Evolutionary conservation across 352 stramenopile species (phyloP), one percentile per base, ranked within the genome.

Genomic region (Pythium insidiosum): DNA sequence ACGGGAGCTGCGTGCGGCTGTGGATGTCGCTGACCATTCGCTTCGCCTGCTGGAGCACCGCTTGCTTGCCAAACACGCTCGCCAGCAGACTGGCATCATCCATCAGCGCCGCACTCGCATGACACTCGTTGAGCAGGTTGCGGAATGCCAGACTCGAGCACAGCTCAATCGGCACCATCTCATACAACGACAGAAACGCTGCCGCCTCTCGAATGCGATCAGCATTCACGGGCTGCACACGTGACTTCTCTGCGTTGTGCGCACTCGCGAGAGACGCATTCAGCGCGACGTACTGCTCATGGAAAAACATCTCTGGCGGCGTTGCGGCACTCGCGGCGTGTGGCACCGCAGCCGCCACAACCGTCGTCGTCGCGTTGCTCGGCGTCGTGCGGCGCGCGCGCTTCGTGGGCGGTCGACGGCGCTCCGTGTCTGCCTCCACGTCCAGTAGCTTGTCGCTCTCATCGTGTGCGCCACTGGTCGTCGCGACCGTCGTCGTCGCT

Each of bases 101-200:
- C 9, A 73, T 22, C 1, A 64, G 53, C 9, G 58, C 47, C 0
- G 40, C 6, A n/a, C 61, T 56, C 11, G 56, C 71, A 5, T 71
- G 67, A 38, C 73, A 87, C 37, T 85, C 71, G 15, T 59, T 37
- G 40, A 89, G 56, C 7, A 89, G 40, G 25, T 65, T 77, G 9
- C 65, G 59, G 30, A 89, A 82, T 18, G 66, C 66, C 9, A 65
- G 58, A 38, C 68, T 85, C 3, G 66, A 63, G 38, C 71, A 85
- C 23, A 89, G 43, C 24, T 87, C 70, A 22, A 89, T 77, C 23
- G 76, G 69, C 22, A 84, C 45, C 62, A 86, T 74, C 31, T 89
- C 73, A 26, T 77, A 68, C 9, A 89, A 50, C 26, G 73, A 86
- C 21, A 89, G 36, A 22, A 70, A 76, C 1, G 64, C 68, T 16